Evolutionary conservation across 169 alveolate species (phyloP), one percentile per base, ranked within the genome.

Genomic region (Plasmodium knowlesi): DNA sequence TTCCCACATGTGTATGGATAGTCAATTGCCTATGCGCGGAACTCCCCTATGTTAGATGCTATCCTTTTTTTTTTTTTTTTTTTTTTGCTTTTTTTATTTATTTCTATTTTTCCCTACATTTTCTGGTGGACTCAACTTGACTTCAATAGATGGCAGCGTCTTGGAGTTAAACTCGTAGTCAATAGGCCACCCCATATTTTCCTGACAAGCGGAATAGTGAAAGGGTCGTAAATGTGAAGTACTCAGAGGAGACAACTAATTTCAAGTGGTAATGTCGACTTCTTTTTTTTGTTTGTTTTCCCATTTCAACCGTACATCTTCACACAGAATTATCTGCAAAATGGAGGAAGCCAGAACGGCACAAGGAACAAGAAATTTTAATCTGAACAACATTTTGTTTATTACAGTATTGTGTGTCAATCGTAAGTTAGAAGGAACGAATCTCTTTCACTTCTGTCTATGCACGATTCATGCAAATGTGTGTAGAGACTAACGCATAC

Each of bases 111-210:
- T 86, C 28, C 70, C 32, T 94, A 96, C 97, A 82, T 96, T 95
- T 89, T 96, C 97, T 28, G 97, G 97, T 12, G 97, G 97, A 57
- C 96, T 86, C 32, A 96, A 88, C 93, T 96, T 96, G 39, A 96
- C 96, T 96, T 96, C 97, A 61, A 96, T 96, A 22, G 97, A 96
- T 32, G 97, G 97, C 80, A 95, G 83, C 41, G 96, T 92, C 84
- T 94, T 93, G n/a, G 97, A 95, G 50, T 92, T 83, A 37, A 79
- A 86, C 43, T 86, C 85, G 81, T 30, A 86, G 25, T 86, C 93
- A 53, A 57, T 86, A 22, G 93, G 71, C 93, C 93, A 86, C 5
- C 85, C 93, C 61, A 10, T 28, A 41, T 34, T 57, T 86, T 86
- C 79, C 93, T 86, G 76, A 74, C 41, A 74, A 74, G 41, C 28